These are phyloP conservation scores for Tilletia walkeri DNA, from an alignment of 1,284 basidiomycete species.

Conservation along the genomic window DNA sequence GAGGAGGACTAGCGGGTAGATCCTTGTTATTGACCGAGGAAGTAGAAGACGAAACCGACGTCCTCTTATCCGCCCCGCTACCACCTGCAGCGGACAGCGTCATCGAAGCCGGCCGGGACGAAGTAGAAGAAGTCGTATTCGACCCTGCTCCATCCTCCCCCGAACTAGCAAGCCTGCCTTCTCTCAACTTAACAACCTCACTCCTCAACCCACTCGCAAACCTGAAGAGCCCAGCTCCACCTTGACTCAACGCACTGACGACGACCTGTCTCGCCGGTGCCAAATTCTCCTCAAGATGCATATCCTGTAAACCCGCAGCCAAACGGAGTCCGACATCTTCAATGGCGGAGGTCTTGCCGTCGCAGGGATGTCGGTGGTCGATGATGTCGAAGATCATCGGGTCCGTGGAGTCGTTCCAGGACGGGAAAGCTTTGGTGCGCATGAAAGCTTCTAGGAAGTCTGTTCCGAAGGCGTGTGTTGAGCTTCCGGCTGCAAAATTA, in stretches of 20 bases:
- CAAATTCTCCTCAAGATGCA: conserved; percentile 51
- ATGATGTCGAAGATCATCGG: conserved; percentile 51
- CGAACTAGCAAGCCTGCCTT: neutral
- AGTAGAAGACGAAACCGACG: conserved; percentile 11
- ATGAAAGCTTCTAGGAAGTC: conserved; percentile 46
- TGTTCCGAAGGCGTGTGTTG: conserved; percentile 34
- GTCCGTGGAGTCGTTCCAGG: conserved; percentile 47
- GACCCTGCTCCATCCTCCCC: neutral
- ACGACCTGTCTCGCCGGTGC: conserved; percentile 47
- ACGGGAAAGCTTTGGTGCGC: conserved; percentile 34
- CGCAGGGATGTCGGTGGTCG: conserved; percentile 49
- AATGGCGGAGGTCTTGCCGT: conserved; percentile 46
- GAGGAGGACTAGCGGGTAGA: neutral
- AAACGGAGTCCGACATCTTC: conserved; percentile 51
- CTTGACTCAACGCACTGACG: conserved; percentile 40
- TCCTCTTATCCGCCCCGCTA: neutral
- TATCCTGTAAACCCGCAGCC: conserved; percentile 48
- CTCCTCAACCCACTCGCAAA: conserved; percentile 44
- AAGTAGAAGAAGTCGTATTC: too few relatives aligned
- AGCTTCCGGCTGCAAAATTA: conserved; percentile 1
- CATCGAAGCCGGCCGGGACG: neutral
- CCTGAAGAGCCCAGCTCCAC: conserved; percentile 41
- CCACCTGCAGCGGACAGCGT: neutral
- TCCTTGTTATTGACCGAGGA: neutral
- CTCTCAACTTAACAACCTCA: conserved; percentile 40